A percentile compares a stretch with the other conserved stretches of the same genome.
These are phyloP conservation scores for Beauveria rudraprayagi DNA, from an alignment of 2,329 filamentous ascomycete genomes.

Conservation along the genomic window DNA sequence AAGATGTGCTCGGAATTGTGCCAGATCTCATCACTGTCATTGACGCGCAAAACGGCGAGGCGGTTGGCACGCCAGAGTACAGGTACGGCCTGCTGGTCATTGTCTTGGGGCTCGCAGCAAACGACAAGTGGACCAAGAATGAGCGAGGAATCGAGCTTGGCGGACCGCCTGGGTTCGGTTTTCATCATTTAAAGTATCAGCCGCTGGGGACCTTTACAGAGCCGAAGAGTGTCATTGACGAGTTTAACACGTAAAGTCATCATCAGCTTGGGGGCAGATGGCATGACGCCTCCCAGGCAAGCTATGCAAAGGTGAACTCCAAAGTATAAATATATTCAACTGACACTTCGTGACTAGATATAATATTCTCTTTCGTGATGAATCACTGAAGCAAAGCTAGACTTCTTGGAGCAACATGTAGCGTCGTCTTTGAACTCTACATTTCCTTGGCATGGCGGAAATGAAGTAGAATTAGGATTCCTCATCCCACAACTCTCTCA, in stretches of 20 bases:
- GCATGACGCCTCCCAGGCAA: too few relatives aligned
- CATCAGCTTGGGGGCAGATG: neutral
- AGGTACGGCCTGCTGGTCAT: slow-evolving; percentile 43
- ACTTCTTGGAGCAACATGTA: neutral
- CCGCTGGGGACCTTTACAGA: slow-evolving; percentile 40
- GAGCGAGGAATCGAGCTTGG: slow-evolving; percentile 40
- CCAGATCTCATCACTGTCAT: slow-evolving; percentile 50
- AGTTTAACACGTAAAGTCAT: slow-evolving; percentile 23
- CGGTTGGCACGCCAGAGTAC: slow-evolving; percentile 49
- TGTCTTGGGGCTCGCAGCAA: slow-evolving; percentile 38
- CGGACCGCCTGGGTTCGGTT: slow-evolving; percentile 40
- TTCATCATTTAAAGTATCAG: slow-evolving; percentile 38
- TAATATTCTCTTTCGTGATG: neutral
- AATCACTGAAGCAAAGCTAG: neutral
- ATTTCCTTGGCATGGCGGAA: neutral
- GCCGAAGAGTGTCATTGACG: slow-evolving; percentile 45
- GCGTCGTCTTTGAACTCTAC: neutral
- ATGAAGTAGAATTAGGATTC: too few relatives aligned
- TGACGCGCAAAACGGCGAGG: slow-evolving; percentile 48
- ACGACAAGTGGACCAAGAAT: slow-evolving; percentile 36
- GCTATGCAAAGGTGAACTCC: neutral
- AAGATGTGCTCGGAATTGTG: slow-evolving; percentile 42
- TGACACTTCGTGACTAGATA: neutral
- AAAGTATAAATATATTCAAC: neutral
- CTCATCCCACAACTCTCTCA: too few relatives aligned